Base-by-base conservation (phyloP, 345 rosid species). In the Hypericum perforatum region DNA sequence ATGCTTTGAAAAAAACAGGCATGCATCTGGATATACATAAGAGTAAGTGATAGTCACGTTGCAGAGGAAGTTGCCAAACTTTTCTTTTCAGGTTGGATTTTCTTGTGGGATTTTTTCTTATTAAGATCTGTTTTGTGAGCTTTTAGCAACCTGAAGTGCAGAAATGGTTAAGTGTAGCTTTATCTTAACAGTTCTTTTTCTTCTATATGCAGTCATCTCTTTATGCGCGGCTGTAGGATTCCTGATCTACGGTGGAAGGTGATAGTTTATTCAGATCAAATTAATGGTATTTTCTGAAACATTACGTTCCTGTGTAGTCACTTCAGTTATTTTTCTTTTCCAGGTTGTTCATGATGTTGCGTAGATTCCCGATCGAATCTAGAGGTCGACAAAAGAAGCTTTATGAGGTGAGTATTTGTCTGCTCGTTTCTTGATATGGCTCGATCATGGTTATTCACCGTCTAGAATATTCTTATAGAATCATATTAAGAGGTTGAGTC, bases 301-400 rank as follows among this genome's bases (percentile, higher is more conserved):
- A 3, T 7, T n/a, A 5, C 2, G 56, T 39, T 9, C 22, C 53
- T 11, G 15, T 43, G 6, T 29, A 7, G 32, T 22, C 32, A 41
- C 41, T 11, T 47, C n/a, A 39, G 37, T 29, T 49, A 7, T 12
- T 47, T 63, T 49, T 37, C 29, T 11, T 9, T 39, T 29, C 50
- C 54, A 80, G 94, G 75, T 62, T 88, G 69, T 88, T 85, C 60
- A 41, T 85, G 69, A 82, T 81, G 97, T 60, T 89, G 66, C 80
- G 82, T 59, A 72, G 77, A 39, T 85, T 89, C 69, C 97, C 97
- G 3, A 82, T 81, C 12, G 91, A 89, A 65, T 85, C 97, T 11
- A 82, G 79, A 70, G 91, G 95, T 40, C 81, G 94, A n/a, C 86
- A 79, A 29, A 85, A 89, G 56, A 89, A 89, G 78, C 74, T 89